These are phyloP conservation scores for Danielia reshetovae DNA, from an alignment of 805 yeast genomes.

Conservation along the genomic window DNA sequence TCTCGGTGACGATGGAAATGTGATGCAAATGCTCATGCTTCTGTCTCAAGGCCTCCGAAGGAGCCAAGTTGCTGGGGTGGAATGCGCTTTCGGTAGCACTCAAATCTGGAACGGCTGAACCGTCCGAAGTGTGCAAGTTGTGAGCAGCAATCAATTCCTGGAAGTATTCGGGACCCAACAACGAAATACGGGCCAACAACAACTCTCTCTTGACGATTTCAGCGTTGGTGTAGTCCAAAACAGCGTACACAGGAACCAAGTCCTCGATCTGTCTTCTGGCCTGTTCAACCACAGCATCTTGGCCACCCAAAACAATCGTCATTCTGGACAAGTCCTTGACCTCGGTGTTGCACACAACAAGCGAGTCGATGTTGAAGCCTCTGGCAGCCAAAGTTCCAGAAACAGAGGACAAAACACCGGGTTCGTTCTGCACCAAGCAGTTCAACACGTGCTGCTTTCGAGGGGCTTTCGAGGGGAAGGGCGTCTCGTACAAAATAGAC, in stretches of 20 bases:
- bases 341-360: slow-evolving; percentile 95
- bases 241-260: slow-evolving; percentile 97
- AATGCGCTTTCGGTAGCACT: slow-evolving; percentile 45
- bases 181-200: slow-evolving; percentile 84
- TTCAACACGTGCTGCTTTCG: slow-evolving; percentile 85
- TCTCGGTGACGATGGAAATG: slow-evolving; percentile 70
- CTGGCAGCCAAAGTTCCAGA: slow-evolving; percentile 96
- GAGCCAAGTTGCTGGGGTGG: slow-evolving; percentile 88
- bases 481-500: slow-evolving; percentile 88
- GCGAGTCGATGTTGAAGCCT: slow-evolving; percentile 96
- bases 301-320: slow-evolving; percentile 94
- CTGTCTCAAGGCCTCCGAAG: slow-evolving; percentile 90
- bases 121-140: slow-evolving; percentile 42
- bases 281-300: slow-evolving; percentile 94
- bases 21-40: slow-evolving; percentile 87
- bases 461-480: slow-evolving; percentile 60
- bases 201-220: slow-evolving; percentile 90
- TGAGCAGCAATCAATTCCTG: slow-evolving; percentile 91
- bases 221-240: slow-evolving; percentile 85
- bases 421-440: slow-evolving; percentile 97
- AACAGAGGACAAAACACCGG: slow-evolving; percentile 91
- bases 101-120: slow-evolving; percentile 40
- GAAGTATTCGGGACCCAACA: slow-evolving; percentile 97
- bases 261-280: slow-evolving; percentile 98
- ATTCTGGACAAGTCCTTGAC: slow-evolving; percentile 92